phyloP scores from a whole-genome alignment of 352 stramenopile genomes.

The Phytophthora kernoviae region DNA sequence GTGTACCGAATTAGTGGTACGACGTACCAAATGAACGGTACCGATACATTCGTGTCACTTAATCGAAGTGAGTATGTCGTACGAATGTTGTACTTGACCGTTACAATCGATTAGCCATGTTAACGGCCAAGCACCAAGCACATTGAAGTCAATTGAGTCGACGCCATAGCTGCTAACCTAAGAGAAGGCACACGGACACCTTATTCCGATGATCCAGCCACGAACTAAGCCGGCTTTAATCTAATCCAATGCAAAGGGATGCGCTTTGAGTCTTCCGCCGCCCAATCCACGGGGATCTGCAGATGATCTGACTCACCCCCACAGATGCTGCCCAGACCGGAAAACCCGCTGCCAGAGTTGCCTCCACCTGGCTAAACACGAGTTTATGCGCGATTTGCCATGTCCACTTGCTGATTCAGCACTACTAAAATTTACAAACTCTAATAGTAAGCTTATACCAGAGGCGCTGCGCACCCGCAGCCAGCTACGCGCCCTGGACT shows the following conservation, averaged over 20 bases:
- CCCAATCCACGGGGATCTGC: constrained; percentile 1
- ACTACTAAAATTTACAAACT: neutral
- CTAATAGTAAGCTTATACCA: neutral
- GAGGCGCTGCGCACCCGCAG: neutral
- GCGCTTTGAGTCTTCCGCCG: constrained; percentile 13
- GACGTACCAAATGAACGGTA: neutral
- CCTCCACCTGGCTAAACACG: constrained; percentile 12
- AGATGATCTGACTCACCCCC: constrained; percentile 5
- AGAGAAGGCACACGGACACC: neutral
- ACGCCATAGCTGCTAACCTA: too few relatives aligned
- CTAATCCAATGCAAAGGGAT: constrained; percentile 5
- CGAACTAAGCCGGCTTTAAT: constrained; percentile 8
- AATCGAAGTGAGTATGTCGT: neutral
- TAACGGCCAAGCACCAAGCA: too few relatives aligned
- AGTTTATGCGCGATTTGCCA: constrained; percentile 18
- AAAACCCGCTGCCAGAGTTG: constrained; percentile 3
- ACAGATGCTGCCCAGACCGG: too few relatives aligned
- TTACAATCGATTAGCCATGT: too few relatives aligned
- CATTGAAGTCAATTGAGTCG: too few relatives aligned
- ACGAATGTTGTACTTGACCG: too few relatives aligned
- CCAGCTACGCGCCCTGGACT: neutral
- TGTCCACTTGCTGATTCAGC: neutral
- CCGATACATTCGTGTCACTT: neutral
- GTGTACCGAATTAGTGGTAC: too few relatives aligned
- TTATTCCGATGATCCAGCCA: neutral